Evolutionary conservation across 1,284 basidiomycete genomes (phyloP).

Genomic region (Leccinum angustisporum): DNA sequence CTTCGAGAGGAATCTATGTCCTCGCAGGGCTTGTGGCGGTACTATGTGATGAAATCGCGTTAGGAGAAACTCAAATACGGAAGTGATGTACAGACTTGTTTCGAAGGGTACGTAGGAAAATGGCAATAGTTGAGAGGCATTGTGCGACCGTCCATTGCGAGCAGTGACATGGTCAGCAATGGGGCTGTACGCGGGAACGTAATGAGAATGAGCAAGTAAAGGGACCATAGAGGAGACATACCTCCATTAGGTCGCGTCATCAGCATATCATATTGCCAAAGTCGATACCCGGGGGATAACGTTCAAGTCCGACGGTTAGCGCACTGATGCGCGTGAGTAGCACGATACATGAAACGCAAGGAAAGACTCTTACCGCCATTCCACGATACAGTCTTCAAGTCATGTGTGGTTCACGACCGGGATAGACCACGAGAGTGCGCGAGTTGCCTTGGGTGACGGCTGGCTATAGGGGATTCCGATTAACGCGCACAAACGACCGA

Average conservation of each 20-base stretch:
- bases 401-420: conserved; percentile 87
- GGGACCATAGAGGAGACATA: conserved; percentile 40
- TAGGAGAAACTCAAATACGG: not conserved
- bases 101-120: conserved; percentile 86
- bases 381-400: conserved; percentile 84
- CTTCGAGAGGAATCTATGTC: conserved; percentile 90
- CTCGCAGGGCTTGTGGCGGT: conserved; percentile 61
- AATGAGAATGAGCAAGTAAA: not conserved
- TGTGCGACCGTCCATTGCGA: conserved; percentile 74
- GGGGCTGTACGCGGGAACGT: conserved; percentile 30
- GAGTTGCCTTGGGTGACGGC: conserved; percentile 43
- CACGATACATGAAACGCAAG: not conserved
- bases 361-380: conserved; percentile 50
- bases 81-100: conserved; percentile 56
- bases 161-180: conserved; percentile 81
- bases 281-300: conserved; percentile 69
- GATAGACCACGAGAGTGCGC: conserved; percentile 78
- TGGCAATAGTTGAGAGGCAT: conserved; percentile 84
- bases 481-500: not conserved
- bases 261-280: conserved; percentile 56
- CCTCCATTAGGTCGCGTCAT: conserved; percentile 45
- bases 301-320: conserved; percentile 56
- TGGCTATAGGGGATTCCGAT: conserved; percentile 14
- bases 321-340: conserved; percentile 29
- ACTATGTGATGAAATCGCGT: conserved; percentile 37